A percentile compares a stretch with the other conserved stretches of the same genome.
Conservation (phyloP, 495 filamentous ascomycete genomes). For the Chaetomidium leptoderma region DNA sequence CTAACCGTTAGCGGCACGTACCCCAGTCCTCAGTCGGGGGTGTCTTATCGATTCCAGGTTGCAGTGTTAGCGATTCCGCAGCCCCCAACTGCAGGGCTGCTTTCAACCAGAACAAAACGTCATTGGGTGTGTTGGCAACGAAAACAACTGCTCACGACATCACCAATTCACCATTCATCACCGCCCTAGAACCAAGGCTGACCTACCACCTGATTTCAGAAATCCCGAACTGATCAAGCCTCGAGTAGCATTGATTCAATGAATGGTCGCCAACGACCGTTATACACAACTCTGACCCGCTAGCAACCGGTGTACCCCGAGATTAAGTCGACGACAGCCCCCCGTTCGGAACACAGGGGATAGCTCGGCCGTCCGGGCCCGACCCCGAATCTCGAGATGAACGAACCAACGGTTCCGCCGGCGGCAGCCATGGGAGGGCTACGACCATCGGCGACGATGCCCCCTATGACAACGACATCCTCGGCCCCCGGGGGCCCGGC, state of each 20-base stretch:
- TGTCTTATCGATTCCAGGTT: neutral
- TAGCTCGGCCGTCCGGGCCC: neutral
- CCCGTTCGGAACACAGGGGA: neutral
- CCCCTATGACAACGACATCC: neutral
- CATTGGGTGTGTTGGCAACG: constrained; percentile 2
- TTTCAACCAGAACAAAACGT: constrained; percentile 19
- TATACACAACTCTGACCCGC: neutral
- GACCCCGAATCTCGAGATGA: constrained; percentile 2
- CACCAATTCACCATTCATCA: neutral
- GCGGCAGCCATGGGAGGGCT: constrained; percentile 10
- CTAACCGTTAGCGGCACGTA: neutral
- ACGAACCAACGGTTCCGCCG: constrained; percentile 16
- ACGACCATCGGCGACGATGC: constrained; percentile 8
- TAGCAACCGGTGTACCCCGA: neutral
- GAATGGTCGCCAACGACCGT: no score
- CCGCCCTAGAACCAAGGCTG: no score
- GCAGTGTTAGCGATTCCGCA: neutral
- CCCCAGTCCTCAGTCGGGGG: neutral
- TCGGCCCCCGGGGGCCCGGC: neutral
- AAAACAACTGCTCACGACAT: neutral
- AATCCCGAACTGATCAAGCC: no score
- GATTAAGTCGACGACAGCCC: neutral
- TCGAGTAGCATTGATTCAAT: no score
- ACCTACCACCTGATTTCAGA: no score
- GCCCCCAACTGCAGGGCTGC: neutral